Evolutionary conservation across 2,329 filamentous ascomycete genomes (phyloP), one percentile per base, ranked within the genome.

Genomic region (Fusarium poae): DNA sequence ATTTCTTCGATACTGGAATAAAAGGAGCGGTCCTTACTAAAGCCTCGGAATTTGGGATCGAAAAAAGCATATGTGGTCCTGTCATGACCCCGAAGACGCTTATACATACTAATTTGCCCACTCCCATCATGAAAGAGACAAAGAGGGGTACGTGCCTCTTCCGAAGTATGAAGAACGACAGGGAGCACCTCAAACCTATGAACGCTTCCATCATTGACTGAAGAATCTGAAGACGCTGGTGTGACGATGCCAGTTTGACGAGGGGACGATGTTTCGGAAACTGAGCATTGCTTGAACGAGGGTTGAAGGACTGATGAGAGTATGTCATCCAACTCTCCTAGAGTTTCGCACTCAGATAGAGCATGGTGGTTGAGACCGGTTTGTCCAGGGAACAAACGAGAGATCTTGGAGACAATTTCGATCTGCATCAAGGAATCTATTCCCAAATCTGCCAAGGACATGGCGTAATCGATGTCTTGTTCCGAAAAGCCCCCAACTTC

Each of bases 391-490:
- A 46, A n/a, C 4, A 34, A 4, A 32, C 18, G 48, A 18, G 46
- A 32, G 2, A 58, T 20, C 12, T 58, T 53, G 4, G 48, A 58
- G 3, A 32, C 40, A 16, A 58, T 45, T 9, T 58, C 56, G 12
- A 58, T 58, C 11, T 53, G 56, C 56, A 58, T 53, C 25, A 58
- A 15, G 2, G 56, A 58, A 18, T 58, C 56, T n/a, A 58, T 58
- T 4, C 56, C 56, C 12, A 53, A 27, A 6, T 34, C 30, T 13
- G n/a, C 27, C n/a, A 45, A 27, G 3, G 46, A 35, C 48, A 45
- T 45, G 12, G 20, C 46, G 25, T 34, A 58, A 32, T 58, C 25
- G 8, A 58, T 53, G 8, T 53, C 40, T 5, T 48, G 37, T 13
- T 60, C 35, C 1, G 27, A 29, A 23, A 58, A 58, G 2, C 48